Evolutionary conservation across 2,329 filamentous ascomycete species (phyloP), one percentile per base, ranked within the genome.

Genomic region (Trematosphaeria pertusa): DNA sequence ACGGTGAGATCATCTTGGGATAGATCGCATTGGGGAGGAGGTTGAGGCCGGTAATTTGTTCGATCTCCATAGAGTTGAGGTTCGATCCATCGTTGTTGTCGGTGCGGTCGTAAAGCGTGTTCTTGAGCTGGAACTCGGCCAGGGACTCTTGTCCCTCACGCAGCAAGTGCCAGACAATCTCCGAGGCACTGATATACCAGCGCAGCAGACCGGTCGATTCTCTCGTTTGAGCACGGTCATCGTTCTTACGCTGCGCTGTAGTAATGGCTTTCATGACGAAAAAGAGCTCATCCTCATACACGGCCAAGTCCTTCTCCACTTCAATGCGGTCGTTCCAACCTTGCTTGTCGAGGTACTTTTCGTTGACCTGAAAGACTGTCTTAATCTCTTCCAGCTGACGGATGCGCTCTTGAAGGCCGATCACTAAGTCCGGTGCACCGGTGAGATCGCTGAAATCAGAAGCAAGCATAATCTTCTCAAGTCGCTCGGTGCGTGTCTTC

Each of bases 231-330:
- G 74, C 73, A 19, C 70, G 63, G 50, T 96, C 91, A 40, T 88
- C 85, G 54, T 85, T 86, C 67, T 92, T 94, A 49, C 91, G 82
- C 72, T 99, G 94, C 4, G 93, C 95, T 2, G 91, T 95, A 1
- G 94, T 99, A 68, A 99, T 99, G 30, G 94, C 95, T 65, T 99
- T 97, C 94, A 99, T 97, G 78, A 99, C 89, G 75, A 99, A 99
- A 80, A 99, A 99, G 7, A 99, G 75, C 71, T 99, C 95, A 63
- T 99, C 94, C 70, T 97, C 94, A 64, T 91, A 97, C 15, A 85
- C 85, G 8, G 90, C 84, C 39, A 99, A 78, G 67, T 99, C 94
- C 40, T 89, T 87, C 67, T 99, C 94, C 33, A 99, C 81, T n/a
- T 87, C 77, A 48, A 97, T 79, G 24, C 91, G 85, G 67, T 97